phyloP scores from a whole-genome alignment of 139 green algal genomes.

The Cymbomonas tetramitiformis region DNA sequence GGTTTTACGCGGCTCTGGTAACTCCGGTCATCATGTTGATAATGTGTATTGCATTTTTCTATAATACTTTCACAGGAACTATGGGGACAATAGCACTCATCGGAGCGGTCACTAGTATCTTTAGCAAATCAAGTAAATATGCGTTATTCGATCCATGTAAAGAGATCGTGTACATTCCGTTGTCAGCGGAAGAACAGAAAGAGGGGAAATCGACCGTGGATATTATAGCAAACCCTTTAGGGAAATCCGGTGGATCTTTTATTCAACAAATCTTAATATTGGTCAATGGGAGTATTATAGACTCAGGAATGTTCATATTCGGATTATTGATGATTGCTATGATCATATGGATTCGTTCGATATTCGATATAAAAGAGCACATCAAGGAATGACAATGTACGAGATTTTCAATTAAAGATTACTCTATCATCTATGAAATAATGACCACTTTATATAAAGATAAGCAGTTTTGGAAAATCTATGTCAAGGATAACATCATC shows the following conservation, averaged over 20 bases:
- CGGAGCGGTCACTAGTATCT: conserved; percentile 92
- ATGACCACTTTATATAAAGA: no score
- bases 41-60: not conserved
- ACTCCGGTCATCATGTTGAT: conserved; percentile 45
- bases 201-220: conserved; percentile 99
- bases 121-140: conserved; percentile 95
- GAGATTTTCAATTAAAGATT: no score
- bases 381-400: no score
- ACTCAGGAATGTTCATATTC: conserved; percentile 89
- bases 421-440: no score
- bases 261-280: conserved; percentile 98
- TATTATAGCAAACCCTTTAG: conserved; percentile 97
- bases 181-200: conserved; percentile 80
- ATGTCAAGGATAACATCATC: no score
- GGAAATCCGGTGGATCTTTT: conserved; percentile 92
- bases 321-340: conserved; percentile 76
- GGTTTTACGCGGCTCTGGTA: conserved; percentile 84
- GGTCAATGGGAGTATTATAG: conserved; percentile 83
- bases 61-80: not conserved
- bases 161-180: conserved; percentile 98
- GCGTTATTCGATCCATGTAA: conserved; percentile 98
- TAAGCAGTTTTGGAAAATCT: no score
- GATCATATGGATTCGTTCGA: conserved; percentile 56
- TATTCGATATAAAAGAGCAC: no score
- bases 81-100: conserved; percentile 75